phyloP scores from a whole-genome alignment of 108 stramenopile genomes.

The Fragilaria crotonensis region DNA sequence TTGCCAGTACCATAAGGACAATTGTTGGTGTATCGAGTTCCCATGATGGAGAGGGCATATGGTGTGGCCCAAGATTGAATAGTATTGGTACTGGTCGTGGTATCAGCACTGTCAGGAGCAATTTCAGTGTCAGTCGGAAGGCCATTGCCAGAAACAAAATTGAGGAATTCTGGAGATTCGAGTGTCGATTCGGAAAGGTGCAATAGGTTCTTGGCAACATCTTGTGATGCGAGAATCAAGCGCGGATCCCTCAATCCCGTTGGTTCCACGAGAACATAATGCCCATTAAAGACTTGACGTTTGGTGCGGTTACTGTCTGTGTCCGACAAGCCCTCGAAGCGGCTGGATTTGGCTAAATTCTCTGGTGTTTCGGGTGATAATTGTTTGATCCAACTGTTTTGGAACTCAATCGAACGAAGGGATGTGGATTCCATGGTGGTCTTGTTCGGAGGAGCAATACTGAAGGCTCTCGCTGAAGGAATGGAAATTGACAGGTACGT shows the following conservation, averaged over 20 bases:
- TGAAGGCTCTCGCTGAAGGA: background rate
- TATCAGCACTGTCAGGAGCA: background rate
- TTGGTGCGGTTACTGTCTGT: constrained; percentile 32
- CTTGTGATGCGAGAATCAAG: constrained; percentile 38
- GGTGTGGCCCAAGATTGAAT: constrained; percentile 95
- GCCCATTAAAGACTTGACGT: constrained; percentile 75
- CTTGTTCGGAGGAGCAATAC: background rate
- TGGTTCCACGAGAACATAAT: constrained; percentile 65
- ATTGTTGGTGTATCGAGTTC: constrained; percentile 60
- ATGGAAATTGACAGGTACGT: too few species aligned
- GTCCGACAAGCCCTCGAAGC: constrained; percentile 13
- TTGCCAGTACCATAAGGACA: constrained; percentile 82
- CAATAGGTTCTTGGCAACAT: constrained; percentile 38
- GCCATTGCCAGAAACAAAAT: constrained; percentile 64
- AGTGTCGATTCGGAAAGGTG: constrained; percentile 31
- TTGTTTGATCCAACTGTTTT: constrained; percentile 42
- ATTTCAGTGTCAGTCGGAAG: constrained; percentile 17
- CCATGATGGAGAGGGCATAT: constrained; percentile 83
- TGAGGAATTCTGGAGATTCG: constrained; percentile 46
- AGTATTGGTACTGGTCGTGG: constrained; percentile 5
- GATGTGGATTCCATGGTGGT: background rate
- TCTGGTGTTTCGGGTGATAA: constrained; percentile 38
- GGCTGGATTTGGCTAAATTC: constrained; percentile 26
- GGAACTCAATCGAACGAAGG: constrained; percentile 1
- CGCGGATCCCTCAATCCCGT: constrained; percentile 56